Percentiles rank a stretch among this genome's conserved stretches.
Evolutionary conservation across 768 basidiomycete species (phyloP).

Genomic region (Naganishia kalamii): DNA sequence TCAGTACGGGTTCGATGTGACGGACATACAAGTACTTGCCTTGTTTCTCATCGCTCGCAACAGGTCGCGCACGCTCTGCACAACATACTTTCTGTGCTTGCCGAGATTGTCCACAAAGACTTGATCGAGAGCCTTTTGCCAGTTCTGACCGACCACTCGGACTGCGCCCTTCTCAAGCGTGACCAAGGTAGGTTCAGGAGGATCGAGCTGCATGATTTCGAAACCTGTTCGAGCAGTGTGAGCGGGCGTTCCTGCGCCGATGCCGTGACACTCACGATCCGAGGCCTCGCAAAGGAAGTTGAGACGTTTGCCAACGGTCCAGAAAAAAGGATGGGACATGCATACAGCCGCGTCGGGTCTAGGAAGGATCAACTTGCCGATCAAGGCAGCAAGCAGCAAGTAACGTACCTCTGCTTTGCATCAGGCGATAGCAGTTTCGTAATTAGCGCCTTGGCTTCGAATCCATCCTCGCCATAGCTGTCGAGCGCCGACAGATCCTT

Average conservation of each 20-base stretch:
- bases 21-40: slow-evolving; percentile 25
- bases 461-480: slow-evolving; percentile 82
- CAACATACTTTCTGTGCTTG: slow-evolving; percentile 96
- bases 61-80: slow-evolving; percentile 80
- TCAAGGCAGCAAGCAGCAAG: background rate
- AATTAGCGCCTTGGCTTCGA: slow-evolving; percentile 81
- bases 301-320: slow-evolving; percentile 77
- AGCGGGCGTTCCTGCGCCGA: background rate
- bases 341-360: slow-evolving; percentile 86
- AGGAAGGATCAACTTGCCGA: background rate
- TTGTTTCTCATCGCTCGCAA: slow-evolving; percentile 91
- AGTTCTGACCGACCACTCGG: slow-evolving; percentile 78
- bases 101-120: slow-evolving; percentile 88
- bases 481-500: slow-evolving; percentile 67
- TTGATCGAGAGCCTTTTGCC: slow-evolving; percentile 79
- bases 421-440: slow-evolving; percentile 69
- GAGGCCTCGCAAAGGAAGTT: slow-evolving; percentile 96
- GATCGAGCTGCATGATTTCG: slow-evolving; percentile 93
- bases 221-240: slow-evolving; percentile 54
- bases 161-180: slow-evolving; percentile 65
- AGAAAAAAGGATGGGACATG: slow-evolving; percentile 92
- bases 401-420: slow-evolving; percentile 64
- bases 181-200: slow-evolving; percentile 68
- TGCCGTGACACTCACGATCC: slow-evolving; percentile 54
- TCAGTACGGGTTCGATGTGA: background rate